A percentile compares a stretch with the other conserved stretches of the same genome.
Evolutionary conservation across 306 rosid species (phyloP).

Genomic region (Castanea mollissima): DNA sequence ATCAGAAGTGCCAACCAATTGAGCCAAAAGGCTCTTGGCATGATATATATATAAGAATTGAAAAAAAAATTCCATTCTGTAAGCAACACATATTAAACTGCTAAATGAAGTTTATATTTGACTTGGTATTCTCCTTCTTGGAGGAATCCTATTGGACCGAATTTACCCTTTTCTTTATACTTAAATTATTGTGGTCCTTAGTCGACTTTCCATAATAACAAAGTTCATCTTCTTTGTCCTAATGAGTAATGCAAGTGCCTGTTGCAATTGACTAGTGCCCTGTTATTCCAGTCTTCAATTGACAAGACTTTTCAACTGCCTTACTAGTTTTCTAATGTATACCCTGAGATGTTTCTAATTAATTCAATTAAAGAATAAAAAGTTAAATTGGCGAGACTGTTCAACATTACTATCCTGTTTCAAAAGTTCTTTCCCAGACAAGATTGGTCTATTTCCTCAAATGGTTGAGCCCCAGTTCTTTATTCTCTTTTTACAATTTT

Average conservation of each 20-base stretch:
- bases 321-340: neutral
- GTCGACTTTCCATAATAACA: neutral
- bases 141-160: neutral
- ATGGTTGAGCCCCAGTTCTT: neutral
- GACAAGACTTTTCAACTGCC: neutral
- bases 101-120: neutral
- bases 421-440: neutral
- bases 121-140: neutral
- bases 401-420: neutral
- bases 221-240: neutral
- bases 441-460: neutral
- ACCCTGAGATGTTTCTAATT: neutral
- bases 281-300: neutral
- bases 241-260: too few relatives aligned
- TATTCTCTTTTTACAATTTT: neutral
- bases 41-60: too few relatives aligned
- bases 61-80: too few relatives aligned
- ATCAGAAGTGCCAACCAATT: too few relatives aligned
- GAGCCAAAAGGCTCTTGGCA: too few relatives aligned
- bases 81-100: neutral
- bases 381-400: too few relatives aligned
- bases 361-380: too few relatives aligned
- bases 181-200: neutral
- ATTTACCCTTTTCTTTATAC: neutral
- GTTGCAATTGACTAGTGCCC: neutral